A percentile compares a stretch with the other conserved stretches of the same genome.
Conservation (phyloP, 139 green algal genomes). For the Zygnema cylindricum region DNA sequence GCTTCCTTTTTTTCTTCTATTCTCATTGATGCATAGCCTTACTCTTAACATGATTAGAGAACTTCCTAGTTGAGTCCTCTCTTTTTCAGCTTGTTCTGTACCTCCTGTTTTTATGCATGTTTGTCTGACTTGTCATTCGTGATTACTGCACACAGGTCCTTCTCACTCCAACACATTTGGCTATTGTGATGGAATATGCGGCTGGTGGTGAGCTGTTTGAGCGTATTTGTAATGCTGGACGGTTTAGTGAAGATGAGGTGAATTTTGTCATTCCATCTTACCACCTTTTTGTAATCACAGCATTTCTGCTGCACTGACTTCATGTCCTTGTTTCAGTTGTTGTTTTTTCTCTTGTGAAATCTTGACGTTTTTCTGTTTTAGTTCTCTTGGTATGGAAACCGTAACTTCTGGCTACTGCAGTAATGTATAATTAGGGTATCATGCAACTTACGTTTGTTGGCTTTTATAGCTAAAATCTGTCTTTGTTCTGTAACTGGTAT, state of each 20-base stretch:
- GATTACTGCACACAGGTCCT: constrained; percentile 41
- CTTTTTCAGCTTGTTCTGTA: background rate
- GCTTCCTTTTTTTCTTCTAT: too few species aligned
- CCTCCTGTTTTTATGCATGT: background rate
- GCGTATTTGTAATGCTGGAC: constrained; percentile 87
- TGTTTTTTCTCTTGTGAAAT: background rate
- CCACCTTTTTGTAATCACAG: background rate
- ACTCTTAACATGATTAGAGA: background rate
- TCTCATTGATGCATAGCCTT: too few species aligned
- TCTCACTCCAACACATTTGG: constrained; percentile 75
- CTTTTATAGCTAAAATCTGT: too few species aligned
- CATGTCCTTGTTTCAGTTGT: too few species aligned
- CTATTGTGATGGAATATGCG: constrained; percentile 90
- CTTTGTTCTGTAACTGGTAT: too few species aligned
- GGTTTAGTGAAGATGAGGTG: constrained; percentile 92
- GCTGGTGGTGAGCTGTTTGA: constrained; percentile 94
- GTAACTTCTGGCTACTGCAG: too few species aligned
- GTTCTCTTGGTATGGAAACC: too few species aligned
- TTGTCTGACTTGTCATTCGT: constrained; percentile 22
- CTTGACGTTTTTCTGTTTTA: too few species aligned
- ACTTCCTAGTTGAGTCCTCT: background rate
- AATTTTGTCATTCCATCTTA: constrained; percentile 6
- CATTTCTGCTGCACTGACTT: too few species aligned
- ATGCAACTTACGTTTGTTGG: too few species aligned
- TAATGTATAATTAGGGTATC: too few species aligned